Percentiles rank a stretch among this genome's conserved stretches.
These are phyloP conservation scores for Myriosclerotinia curreyana DNA, from an alignment of 2,329 filamentous ascomycete species.

Conservation along the genomic window DNA sequence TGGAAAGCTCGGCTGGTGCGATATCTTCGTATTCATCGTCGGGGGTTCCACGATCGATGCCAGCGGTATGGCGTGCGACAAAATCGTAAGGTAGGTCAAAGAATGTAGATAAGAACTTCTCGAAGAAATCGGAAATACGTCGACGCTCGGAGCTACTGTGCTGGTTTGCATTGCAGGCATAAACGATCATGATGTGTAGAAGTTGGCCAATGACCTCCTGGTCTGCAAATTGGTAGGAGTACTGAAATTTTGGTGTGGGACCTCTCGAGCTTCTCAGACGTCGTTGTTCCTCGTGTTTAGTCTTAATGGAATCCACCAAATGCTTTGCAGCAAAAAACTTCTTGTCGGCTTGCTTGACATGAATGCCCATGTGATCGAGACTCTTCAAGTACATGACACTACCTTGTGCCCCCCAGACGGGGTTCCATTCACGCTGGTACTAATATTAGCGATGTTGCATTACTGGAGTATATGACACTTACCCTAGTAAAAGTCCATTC, in stretches of 20 bases:
- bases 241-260: conserved; percentile 66
- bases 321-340: conserved; percentile 87
- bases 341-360: conserved; percentile 86
- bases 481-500: conserved; percentile 91
- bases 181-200: conserved; percentile 61
- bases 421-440: conserved; percentile 86
- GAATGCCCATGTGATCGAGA: conserved; percentile 92
- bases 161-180: conserved; percentile 64
- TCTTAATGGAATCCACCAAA: conserved; percentile 85
- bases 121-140: conserved; percentile 71
- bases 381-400: conserved; percentile 94
- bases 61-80: conserved; percentile 63
- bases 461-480: conserved; percentile 27
- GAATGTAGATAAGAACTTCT: conserved; percentile 71
- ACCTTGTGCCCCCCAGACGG: conserved; percentile 96
- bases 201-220: conserved; percentile 63
- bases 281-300: conserved; percentile 86
- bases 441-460: conserved; percentile 10
- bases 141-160: conserved; percentile 71
- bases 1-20: conserved; percentile 66
- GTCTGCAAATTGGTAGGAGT: conserved; percentile 71
- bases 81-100: conserved; percentile 71
- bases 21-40: conserved; percentile 69
- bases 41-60: conserved; percentile 66
- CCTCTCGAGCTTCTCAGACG: conserved; percentile 64